Evolutionary conservation across 495 filamentous ascomycete genomes (phyloP).

Genomic region (Copromyces sp.): DNA sequence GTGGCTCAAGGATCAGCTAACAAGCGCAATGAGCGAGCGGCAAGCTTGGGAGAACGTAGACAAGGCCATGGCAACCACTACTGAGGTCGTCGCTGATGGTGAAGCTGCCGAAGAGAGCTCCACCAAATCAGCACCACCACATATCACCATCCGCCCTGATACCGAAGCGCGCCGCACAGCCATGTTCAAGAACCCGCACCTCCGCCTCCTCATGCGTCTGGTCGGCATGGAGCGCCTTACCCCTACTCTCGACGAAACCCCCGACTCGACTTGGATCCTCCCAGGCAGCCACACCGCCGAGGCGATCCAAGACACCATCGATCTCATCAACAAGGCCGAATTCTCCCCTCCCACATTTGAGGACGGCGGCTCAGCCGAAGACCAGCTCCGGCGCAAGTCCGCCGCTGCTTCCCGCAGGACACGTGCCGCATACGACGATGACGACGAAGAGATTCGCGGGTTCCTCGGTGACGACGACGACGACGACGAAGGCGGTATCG

Average conservation of each 20-base stretch:
- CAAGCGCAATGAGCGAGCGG: slow-evolving; percentile 59
- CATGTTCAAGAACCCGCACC: slow-evolving; percentile 81
- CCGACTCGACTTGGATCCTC: slow-evolving; percentile 69
- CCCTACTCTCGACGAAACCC: slow-evolving; percentile 51
- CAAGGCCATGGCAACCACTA: slow-evolving; percentile 35
- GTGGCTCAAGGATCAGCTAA: slow-evolving; percentile 69
- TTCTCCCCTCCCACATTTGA: slow-evolving; percentile 62
- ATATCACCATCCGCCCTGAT: slow-evolving; percentile 52
- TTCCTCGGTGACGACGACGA: slow-evolving; percentile 52
- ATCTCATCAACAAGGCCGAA: slow-evolving; percentile 59
- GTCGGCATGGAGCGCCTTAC: slow-evolving; percentile 62
- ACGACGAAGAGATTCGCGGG: slow-evolving; percentile 43
- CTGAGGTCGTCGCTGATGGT: slow-evolving; percentile 18
- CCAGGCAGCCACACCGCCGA: slow-evolving; percentile 54
- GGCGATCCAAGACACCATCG: slow-evolving; percentile 48
- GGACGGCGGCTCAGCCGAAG: slow-evolving; percentile 57
- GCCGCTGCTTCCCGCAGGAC: slow-evolving; percentile 25
- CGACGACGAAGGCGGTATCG: slow-evolving; percentile 49
- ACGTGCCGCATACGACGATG: slow-evolving; percentile 50
- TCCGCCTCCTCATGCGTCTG: slow-evolving; percentile 75
- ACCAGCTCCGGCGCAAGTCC: slow-evolving; percentile 64
- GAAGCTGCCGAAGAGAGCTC: slow-evolving; percentile 28
- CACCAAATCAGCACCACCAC: slow-evolving; percentile 24
- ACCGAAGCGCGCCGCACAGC: slow-evolving; percentile 58
- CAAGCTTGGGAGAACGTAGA: slow-evolving; percentile 69